Evolutionary conservation across 768 basidiomycete species (phyloP), one percentile per base, ranked within the genome.

Genomic region (Naganishia kalamii): DNA sequence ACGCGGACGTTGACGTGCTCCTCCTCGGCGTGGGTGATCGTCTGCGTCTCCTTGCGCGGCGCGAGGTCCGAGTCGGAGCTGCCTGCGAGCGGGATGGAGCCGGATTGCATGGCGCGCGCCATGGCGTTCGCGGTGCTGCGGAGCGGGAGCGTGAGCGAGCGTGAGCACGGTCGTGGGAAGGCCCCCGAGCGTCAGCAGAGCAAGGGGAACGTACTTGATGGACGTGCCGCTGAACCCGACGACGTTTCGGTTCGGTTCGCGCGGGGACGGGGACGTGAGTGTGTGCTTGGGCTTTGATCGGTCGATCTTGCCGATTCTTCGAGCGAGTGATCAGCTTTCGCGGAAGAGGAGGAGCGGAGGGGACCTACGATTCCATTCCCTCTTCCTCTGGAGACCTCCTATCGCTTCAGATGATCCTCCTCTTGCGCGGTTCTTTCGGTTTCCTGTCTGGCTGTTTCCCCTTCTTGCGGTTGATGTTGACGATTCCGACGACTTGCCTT

Each of bases 311-410:
- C n/a, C n/a, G n/a, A n/a, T n/a, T n/a, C n/a, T n/a, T n/a, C n/a
- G n/a, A n/a, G n/a, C n/a, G n/a, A n/a, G n/a, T n/a, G 48, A n/a
- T 13, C 27, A 30, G 10, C 4, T 25, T 15, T 29, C 13, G 27
- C 1, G 48, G 19, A 29, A 21, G 48, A 49, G 17, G 21, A 30
- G 27, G 6, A 49, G 48, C 47, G 7, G 29, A 10, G 17, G 12
- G n/a, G 19, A 35, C 54, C 40, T 57, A 57, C 54, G 54, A 27
- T 41, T 57, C 23, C 54, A 57, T 57, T 25, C 33, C 54, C 54
- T 40, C 54, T 21, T n/a, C 35, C 21, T 6, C 43, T 44, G 21
- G 6, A n/a, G 19, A 44, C 43, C 43, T 8, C 43, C n/a, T n/a
- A n/a, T n/a, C n/a, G n/a, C n/a, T n/a, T n/a, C n/a, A n/a, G n/a